These are phyloP conservation scores for Cryptomeria japonica DNA, from an alignment of 75 land plant genomes.

Conservation along the genomic window DNA sequence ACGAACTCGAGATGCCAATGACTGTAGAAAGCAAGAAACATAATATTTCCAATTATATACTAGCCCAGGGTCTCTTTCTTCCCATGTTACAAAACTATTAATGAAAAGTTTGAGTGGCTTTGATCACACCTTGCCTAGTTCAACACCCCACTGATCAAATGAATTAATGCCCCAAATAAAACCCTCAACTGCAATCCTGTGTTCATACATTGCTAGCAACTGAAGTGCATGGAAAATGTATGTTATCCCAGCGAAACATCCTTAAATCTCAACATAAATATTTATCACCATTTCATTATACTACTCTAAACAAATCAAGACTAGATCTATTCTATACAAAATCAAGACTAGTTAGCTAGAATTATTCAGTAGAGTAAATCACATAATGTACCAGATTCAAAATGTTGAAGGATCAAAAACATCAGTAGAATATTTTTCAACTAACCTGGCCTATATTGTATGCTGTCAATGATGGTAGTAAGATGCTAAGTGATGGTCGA, in stretches of 20 bases:
- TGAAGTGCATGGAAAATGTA: constrained; percentile 23
- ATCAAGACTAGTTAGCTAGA: neutral
- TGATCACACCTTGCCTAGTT: constrained; percentile 86
- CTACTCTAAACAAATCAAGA: neutral
- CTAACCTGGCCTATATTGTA: constrained; percentile 92
- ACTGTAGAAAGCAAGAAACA: constrained; percentile 38
- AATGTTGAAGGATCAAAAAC: neutral
- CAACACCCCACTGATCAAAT: constrained; percentile 99
- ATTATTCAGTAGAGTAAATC: no score
- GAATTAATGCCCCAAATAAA: constrained; percentile 99
- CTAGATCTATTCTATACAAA: neutral
- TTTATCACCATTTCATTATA: neutral
- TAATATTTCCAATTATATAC: neutral
- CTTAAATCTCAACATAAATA: neutral
- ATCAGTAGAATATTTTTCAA: neutral
- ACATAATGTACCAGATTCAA: neutral
- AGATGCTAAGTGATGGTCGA: constrained; percentile 90
- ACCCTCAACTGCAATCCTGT: constrained; percentile 94
- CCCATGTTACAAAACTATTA: neutral
- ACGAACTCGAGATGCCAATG: constrained; percentile 80
- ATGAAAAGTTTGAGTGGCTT: neutral
- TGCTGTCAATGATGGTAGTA: constrained; percentile 78
- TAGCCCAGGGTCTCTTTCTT: neutral
- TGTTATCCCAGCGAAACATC: constrained; percentile 2
- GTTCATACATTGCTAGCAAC: constrained; percentile 93